Percentiles rank a stretch among this genome's conserved stretches.
Evolutionary conservation across 2,329 filamentous ascomycete genomes (phyloP).

Genomic region (Apiospora koreana): DNA sequence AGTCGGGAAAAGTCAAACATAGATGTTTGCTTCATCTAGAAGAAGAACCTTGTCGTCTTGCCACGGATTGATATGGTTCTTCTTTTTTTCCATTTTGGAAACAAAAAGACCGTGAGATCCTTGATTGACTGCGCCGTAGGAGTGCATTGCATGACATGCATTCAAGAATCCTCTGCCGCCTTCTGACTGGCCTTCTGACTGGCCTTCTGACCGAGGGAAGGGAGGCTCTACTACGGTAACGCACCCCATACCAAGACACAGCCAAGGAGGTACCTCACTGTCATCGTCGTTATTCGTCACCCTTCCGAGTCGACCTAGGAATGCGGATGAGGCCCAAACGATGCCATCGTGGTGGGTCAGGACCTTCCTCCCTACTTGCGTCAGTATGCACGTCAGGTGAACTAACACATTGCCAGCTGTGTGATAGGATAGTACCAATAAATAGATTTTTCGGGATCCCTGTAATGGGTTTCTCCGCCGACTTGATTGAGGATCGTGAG

Average conservation of each 20-base stretch:
- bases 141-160: neutral
- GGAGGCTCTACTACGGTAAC: neutral
- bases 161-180: neutral
- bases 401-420: neutral
- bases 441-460: too few relatives aligned
- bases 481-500: neutral
- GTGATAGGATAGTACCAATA: neutral
- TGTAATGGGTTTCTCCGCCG: neutral
- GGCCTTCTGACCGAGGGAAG: neutral
- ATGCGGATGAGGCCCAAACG: neutral
- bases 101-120: neutral
- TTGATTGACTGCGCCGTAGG: neutral
- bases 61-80: neutral
- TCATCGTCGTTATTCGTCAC: neutral
- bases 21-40: neutral
- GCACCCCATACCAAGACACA: neutral
- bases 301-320: neutral
- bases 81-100: neutral
- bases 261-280: neutral
- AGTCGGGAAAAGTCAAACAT: neutral
- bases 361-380: neutral
- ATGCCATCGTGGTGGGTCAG: neutral
- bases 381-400: neutral
- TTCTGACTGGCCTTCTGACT: neutral
- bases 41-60: neutral